Evolutionary conservation across 371 early-diverging fungal species (phyloP), one percentile per base, ranked within the genome.

Genomic region (Dichotomocladium elegans): DNA sequence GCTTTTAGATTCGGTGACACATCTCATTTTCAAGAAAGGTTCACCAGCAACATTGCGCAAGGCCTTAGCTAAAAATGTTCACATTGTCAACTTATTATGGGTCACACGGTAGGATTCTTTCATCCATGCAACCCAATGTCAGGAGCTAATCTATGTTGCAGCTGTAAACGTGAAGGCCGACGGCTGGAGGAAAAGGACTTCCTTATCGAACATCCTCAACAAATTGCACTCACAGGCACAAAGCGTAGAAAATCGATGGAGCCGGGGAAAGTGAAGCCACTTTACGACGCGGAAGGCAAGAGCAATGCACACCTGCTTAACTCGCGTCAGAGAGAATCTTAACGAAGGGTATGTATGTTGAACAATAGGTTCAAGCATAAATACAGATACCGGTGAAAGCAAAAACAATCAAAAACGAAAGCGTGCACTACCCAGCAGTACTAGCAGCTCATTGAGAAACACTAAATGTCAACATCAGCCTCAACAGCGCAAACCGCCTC

Each of bases 21-120:
- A 77, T 58, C 51, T 77, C 2, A 55, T 77, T 3, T 77, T 62
- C 37, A 77, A 77, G 42, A 77, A 77, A 43, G 77, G 77, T 29
- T 77, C 77, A 4, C 41, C 67, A 14, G 58, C 72, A 0, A 71
- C 69, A 4, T 29, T 73, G 14, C 67, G 61, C 33, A 77, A 71
- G 41, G 77, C 77, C 2, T 43, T 64, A 10, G 42, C 43, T 12
- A 65, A 60, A 41, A 57, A 69, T 11, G 51, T 61, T 26, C 46
- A 60, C 41, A 64, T 74, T 44, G 61, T 71, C 41, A 74, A 64
- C 31, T 46, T 74, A 27, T 27, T 71, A 27, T 74, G 75, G 75
- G 60, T 71, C 21, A 68, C 69, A 24, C 51, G 54, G 64, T 64
- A 42, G 47, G n/a, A n/a, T n/a, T n/a, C n/a, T n/a, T n/a, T n/a